Base-by-base conservation (phyloP, 2,329 filamentous ascomycete genomes). In the Davidsoniella neocaledoniae region DNA sequence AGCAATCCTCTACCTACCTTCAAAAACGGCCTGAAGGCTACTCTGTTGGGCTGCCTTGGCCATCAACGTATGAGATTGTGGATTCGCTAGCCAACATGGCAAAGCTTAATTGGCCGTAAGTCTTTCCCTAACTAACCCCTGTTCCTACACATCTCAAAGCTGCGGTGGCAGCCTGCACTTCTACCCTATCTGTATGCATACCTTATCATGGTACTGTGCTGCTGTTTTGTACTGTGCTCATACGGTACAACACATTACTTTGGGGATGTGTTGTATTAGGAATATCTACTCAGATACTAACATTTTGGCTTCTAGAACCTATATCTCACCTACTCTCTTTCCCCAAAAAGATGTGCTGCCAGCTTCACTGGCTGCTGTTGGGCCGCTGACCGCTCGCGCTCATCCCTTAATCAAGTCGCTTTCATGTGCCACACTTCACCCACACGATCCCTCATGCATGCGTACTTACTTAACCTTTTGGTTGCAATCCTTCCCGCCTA, bases 341-440 rank as follows among this genome's bases (percentile, higher is more conserved):
- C 88, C 88, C 0, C 70, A 71, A 54, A 77, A 78, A 57, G 72
- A 72, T 44, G 77, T 75, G 2, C 76, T 93, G 0, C 77, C 83
- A 0, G 61, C 73, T 3, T 69, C 79, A 3, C 72, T 94, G n/a
- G 61, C 71, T 19, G 67, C 74, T 10, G 80, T 95, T 51, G 73
- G 81, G 0, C 84, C 87, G 1, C 77, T 96, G 49, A 86, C 86
- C 1, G 80, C 83, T 1, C 76, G 83, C 25, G 90, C 90, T 0
- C 90, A 96, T 60, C 90, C 90, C 1, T 78, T 86, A 40, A 90
- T 94, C 62, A 80, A 76, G 8, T 82, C 80, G 23, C 76, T 95
- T 17, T 90, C 86, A 41, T 98, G 91, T 65, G 90, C 90, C 1
- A 74, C 90, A 2, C 76, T 96, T 2, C 90, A 98, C 61, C 88